Conservation (phyloP, 306 rosid genomes). For the Corylus avellana region DNA sequence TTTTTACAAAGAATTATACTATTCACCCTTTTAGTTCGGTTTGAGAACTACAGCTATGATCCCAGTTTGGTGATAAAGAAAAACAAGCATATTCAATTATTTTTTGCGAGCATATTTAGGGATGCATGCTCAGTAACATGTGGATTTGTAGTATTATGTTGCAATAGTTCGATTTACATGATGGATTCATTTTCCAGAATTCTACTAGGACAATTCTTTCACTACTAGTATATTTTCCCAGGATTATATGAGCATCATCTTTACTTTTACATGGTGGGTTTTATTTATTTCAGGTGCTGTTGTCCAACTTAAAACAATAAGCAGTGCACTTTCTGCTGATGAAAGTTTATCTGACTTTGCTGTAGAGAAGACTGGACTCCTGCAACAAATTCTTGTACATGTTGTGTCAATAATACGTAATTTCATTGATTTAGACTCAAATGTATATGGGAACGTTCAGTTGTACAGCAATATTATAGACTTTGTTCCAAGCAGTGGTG, state of each 20-base stretch:
- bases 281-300: slow-evolving; percentile 74
- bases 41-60: neutral
- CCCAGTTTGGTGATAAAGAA: neutral
- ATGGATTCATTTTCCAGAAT: slow-evolving; percentile 5
- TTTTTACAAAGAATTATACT: neutral
- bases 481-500: slow-evolving; percentile 38
- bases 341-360: slow-evolving; percentile 62
- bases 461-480: slow-evolving; percentile 49
- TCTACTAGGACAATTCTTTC: neutral
- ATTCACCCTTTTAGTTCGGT: neutral
- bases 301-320: slow-evolving; percentile 87
- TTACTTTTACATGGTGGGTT: slow-evolving; percentile 30
- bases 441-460: slow-evolving; percentile 52
- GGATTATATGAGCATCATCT: neutral
- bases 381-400: slow-evolving; percentile 71
- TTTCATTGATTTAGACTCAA: slow-evolving; percentile 76
- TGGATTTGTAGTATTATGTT: neutral
- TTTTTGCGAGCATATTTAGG: neutral
- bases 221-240: neutral
- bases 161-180: neutral
- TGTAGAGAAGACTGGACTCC: slow-evolving; percentile 62
- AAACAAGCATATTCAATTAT: neutral
- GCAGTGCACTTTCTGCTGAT: slow-evolving; percentile 62
- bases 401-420: slow-evolving; percentile 68
- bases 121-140: neutral